These are phyloP conservation scores for Angomonas ambiguus DNA, from an alignment of 208 protist genomes.

Conservation along the genomic window DNA sequence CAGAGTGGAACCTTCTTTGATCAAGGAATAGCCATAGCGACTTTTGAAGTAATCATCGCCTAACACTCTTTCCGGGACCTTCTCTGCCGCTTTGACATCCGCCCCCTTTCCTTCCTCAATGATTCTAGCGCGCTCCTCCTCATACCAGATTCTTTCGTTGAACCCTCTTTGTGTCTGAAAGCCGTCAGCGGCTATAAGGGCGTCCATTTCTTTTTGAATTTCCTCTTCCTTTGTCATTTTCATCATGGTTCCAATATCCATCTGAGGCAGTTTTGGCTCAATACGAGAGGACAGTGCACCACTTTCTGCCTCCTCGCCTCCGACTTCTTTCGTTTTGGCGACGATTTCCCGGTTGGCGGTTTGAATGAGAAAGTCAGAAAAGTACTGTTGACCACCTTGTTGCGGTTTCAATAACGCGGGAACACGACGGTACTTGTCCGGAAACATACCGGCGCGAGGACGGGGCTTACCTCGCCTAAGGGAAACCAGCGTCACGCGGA, in stretches of 20 bases:
- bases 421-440: slow-evolving; percentile 81
- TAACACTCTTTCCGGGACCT: slow-evolving; percentile 59
- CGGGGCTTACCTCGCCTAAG: slow-evolving; percentile 83
- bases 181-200: slow-evolving; percentile 49
- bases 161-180: slow-evolving; percentile 66
- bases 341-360: slow-evolving; percentile 55
- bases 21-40: slow-evolving; percentile 77
- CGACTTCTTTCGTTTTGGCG: slow-evolving; percentile 16
- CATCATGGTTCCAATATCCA: slow-evolving; percentile 41
- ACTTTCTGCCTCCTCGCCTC: not conserved
- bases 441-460: slow-evolving; percentile 76
- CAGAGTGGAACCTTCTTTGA: slow-evolving; percentile 28
- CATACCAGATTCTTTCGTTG: slow-evolving; percentile 77
- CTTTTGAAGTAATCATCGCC: slow-evolving; percentile 75
- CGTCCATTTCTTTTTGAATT: slow-evolving; percentile 51
- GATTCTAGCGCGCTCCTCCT: slow-evolving; percentile 31
- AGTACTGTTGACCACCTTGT: slow-evolving; percentile 86
- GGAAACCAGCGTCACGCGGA: slow-evolving; percentile 20
- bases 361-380: slow-evolving; percentile 69
- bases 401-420: slow-evolving; percentile 72
- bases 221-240: slow-evolving; percentile 30
- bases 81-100: not conserved
- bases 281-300: slow-evolving; percentile 9
- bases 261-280: slow-evolving; percentile 53
- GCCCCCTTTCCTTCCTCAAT: not conserved